A percentile compares a stretch with the other conserved stretches of the same genome.
These are phyloP conservation scores for Gloeophyllum trabeum DNA, from an alignment of 768 basidiomycete genomes.

Conservation along the genomic window DNA sequence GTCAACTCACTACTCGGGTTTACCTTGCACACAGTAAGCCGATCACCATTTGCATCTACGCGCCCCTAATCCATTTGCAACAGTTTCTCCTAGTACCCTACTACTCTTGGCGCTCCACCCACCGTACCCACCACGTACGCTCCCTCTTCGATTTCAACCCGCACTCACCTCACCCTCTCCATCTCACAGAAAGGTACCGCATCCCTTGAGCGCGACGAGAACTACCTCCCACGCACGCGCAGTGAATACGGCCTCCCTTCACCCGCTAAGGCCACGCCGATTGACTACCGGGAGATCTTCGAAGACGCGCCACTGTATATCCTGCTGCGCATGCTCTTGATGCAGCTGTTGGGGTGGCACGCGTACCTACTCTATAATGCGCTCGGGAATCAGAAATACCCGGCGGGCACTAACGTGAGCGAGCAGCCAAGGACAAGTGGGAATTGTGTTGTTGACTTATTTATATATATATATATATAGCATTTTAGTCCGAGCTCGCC, in stretches of 20 bases:
- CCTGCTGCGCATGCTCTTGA: constrained; percentile 32
- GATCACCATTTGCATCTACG: constrained; percentile 28
- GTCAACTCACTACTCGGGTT: neutral
- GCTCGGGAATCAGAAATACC: constrained; percentile 15
- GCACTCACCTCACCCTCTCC: neutral
- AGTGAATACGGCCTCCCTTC: constrained; percentile 11
- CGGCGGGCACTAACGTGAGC: constrained; percentile 12
- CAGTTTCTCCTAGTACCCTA: constrained; percentile 18
- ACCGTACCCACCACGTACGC: constrained; percentile 14
- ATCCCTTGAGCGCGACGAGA: constrained; percentile 13
- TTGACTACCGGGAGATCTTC: constrained; percentile 15
- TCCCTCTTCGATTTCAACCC: neutral
- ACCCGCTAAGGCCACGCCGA: constrained; percentile 5
- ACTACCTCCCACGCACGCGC: constrained; percentile 11
- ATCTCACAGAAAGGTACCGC: constrained; percentile 12
- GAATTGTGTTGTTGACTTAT: too few relatives aligned
- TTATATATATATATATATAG: too few relatives aligned
- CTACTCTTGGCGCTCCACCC: constrained; percentile 12
- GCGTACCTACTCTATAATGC: constrained; percentile 11
- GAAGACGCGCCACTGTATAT: constrained; percentile 21
- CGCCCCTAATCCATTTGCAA: constrained; percentile 28
- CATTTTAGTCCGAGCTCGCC: constrained; percentile 21
- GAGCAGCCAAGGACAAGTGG: neutral
- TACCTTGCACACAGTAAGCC: constrained; percentile 32
- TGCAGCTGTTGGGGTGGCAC: constrained; percentile 29